Evolutionary conservation across 2,329 filamentous ascomycete genomes (phyloP).

Genomic region (Fusarium cyanostomum): DNA sequence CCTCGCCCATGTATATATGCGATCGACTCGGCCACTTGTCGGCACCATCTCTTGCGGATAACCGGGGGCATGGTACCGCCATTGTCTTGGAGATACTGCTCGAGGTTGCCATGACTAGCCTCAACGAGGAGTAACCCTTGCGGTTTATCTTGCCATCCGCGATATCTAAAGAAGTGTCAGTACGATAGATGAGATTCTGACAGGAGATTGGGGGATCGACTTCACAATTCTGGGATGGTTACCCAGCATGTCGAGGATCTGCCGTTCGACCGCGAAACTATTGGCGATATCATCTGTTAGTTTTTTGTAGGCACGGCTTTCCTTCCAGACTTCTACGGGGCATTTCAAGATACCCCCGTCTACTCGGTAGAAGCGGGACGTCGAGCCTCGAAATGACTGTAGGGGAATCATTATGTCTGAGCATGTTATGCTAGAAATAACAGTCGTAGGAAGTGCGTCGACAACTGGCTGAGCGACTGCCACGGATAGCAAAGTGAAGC

Average conservation of each 20-base stretch:
- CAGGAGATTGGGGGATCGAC: background rate
- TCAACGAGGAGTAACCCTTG: conserved; percentile 25
- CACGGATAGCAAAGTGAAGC: background rate
- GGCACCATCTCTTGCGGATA: conserved; percentile 36
- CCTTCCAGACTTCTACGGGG: background rate
- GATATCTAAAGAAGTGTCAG: background rate
- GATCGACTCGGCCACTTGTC: conserved; percentile 44
- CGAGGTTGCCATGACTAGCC: conserved; percentile 31
- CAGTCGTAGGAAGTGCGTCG: background rate
- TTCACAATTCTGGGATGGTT: background rate
- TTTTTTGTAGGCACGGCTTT: background rate
- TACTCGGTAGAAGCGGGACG: background rate
- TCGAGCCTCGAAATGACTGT: background rate
- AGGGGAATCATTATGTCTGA: background rate
- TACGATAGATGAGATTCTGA: background rate
- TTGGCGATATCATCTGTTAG: background rate
- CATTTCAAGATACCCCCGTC: background rate
- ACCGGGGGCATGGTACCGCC: background rate
- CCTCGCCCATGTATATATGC: conserved; percentile 44
- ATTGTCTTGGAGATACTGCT: conserved; percentile 21
- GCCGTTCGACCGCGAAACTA: background rate
- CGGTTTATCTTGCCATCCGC: conserved; percentile 1
- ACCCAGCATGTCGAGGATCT: conserved; percentile 6
- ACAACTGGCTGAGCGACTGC: background rate
- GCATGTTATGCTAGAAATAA: background rate